Evolutionary conservation across 345 rosid species (phyloP), one percentile per base, ranked within the genome.

Genomic region (Euphorbia tirucalli): DNA sequence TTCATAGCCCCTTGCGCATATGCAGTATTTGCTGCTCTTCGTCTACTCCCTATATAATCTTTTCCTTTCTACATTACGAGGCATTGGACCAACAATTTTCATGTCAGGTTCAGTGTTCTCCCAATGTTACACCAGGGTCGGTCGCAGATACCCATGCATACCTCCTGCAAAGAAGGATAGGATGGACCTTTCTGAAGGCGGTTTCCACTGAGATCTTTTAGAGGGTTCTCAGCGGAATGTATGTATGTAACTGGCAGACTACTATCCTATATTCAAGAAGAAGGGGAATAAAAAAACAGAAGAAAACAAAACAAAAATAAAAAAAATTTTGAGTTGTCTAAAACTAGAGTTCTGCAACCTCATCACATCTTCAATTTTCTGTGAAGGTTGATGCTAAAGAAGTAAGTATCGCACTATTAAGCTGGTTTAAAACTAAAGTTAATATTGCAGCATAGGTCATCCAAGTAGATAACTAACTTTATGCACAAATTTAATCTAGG

Each of bases 101-200:
- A 93, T 90, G 84, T 91, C 93, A 3, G 85, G 73, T 66, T 81
- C 82, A 81, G 85, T 91, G 69, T 85, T 84, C 78, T 83, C 94
- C 98, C 98, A 93, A 70, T 72, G 74, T 54, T 78, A 81, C n/a
- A 85, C 80, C 27, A 90, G 80, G 49, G 85, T 78, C 0, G 94
- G 92, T 31, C 93, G 86, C 52, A 93, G 86, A 82, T 90, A 88
- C 25, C 98, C 95, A 0, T 93, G 96, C 89, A 86, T 87, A 61
- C 92, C 82, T 61, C 98, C 97, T 3, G 97, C 98, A 74, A 91
- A 91, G 80, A 93, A 93, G 68, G 97, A 93, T 35, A 93, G 92
- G 41, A 81, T 72, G 66, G 74, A 73, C 52, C 98, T 85, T 48
- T 87, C 86, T 0, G 80, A 85, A 25, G 93, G 82, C 74, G 85